Percentiles rank a stretch among this genome's conserved stretches.
phyloP scores from a whole-genome alignment of 306 rosid species.

The Clitoria ternatea region DNA sequence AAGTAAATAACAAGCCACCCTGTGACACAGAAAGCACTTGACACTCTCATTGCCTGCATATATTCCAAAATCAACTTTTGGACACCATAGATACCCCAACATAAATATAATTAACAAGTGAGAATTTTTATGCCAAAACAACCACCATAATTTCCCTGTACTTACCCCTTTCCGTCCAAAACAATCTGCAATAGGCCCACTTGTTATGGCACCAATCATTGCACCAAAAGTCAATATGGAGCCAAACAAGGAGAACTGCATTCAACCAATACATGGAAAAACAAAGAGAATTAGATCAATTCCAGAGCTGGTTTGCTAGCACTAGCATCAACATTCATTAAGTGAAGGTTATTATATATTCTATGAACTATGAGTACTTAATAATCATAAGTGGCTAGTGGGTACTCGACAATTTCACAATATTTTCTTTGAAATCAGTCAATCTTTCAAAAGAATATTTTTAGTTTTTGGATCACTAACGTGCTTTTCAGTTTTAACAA shows the following conservation, averaged over 20 bases:
- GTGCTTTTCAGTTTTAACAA: not conserved
- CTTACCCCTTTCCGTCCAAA: slow-evolving; percentile 84
- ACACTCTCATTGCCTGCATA: slow-evolving; percentile 86
- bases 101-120: not conserved
- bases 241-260: slow-evolving; percentile 87
- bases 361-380: not conserved
- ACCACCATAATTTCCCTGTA: not conserved
- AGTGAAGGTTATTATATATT: not conserved
- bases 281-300: slow-evolving; percentile 10
- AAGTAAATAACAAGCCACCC: slow-evolving; percentile 90
- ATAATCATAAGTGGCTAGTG: not conserved
- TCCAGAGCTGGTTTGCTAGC: not conserved
- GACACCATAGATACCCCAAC: not conserved
- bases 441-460: not conserved
- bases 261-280: not conserved
- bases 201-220: slow-evolving; percentile 93
- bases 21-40: slow-evolving; percentile 56
- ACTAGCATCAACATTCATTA: not conserved
- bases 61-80: not conserved
- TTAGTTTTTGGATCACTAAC: not conserved
- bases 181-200: slow-evolving; percentile 69
- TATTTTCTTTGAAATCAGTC: not conserved
- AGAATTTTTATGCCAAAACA: slow-evolving; percentile 1
- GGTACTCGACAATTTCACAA: not conserved
- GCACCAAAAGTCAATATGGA: slow-evolving; percentile 94